Conservation (phyloP, 495 filamentous ascomycete species). For the Penicillium flavigenum region DNA sequence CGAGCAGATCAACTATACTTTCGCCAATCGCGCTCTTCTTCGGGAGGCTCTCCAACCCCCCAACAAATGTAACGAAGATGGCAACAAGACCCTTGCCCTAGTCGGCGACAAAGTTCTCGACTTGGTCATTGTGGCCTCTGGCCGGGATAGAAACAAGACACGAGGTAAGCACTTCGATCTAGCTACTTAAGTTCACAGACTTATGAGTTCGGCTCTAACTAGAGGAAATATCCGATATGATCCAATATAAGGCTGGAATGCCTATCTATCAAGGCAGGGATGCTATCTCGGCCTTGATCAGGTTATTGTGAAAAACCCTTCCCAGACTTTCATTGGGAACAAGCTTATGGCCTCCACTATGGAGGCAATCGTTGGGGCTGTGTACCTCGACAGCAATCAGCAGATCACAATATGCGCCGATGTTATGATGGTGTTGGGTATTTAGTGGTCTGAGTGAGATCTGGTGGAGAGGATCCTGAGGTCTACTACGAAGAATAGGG, state of each 20-base stretch:
- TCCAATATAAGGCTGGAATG: neutral
- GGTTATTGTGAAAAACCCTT: neutral
- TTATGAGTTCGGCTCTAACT: neutral
- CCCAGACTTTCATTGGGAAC: neutral
- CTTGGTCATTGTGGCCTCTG: neutral
- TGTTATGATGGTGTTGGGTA: too few species aligned
- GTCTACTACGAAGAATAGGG: too few species aligned
- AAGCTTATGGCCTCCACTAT: neutral
- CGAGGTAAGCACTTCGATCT: neutral
- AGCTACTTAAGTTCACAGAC: neutral
- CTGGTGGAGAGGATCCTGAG: too few species aligned
- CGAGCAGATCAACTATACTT: neutral
- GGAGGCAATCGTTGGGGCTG: too few species aligned
- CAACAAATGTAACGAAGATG: neutral
- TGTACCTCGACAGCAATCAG: too few species aligned
- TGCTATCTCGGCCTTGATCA: neutral
- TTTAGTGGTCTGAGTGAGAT: too few species aligned
- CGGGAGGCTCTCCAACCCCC: neutral
- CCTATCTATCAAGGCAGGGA: neutral
- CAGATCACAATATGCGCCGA: too few species aligned
- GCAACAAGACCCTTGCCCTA: neutral
- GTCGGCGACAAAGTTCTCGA: neutral
- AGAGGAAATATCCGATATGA: neutral
- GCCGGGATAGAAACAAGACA: neutral
- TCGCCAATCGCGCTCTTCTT: neutral